A percentile compares a stretch with the other conserved stretches of the same genome.
Conservation (phyloP, 2,329 filamentous ascomycete genomes). For the Polytolypa hystricis region DNA sequence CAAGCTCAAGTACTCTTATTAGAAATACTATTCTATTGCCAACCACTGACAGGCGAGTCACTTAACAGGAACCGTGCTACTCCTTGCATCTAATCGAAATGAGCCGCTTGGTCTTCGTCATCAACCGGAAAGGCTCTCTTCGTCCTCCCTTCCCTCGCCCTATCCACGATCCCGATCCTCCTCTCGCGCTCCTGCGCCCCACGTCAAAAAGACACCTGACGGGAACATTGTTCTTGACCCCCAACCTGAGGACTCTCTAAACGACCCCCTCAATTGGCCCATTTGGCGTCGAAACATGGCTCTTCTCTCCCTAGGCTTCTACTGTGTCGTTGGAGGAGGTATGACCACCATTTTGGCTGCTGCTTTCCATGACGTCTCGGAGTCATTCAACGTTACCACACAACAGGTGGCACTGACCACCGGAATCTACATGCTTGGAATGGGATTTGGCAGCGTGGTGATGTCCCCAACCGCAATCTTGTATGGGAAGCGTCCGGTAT, state of each 20-base stretch:
- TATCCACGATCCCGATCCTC: slow-evolving; percentile 31
- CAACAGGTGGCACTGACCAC: slow-evolving; percentile 75
- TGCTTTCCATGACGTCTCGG: slow-evolving; percentile 71
- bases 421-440: slow-evolving; percentile 85
- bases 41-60: too few species aligned
- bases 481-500: slow-evolving; percentile 82
- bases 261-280: slow-evolving; percentile 91
- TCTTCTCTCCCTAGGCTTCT: slow-evolving; percentile 72
- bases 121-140: slow-evolving; percentile 50
- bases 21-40: not conserved
- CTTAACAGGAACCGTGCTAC: slow-evolving; percentile 50
- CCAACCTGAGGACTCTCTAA: slow-evolving; percentile 79
- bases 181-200: slow-evolving; percentile 21
- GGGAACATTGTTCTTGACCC: slow-evolving; percentile 80
- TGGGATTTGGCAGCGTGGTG: slow-evolving; percentile 74
- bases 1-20: too few species aligned
- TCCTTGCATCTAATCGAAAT: slow-evolving; percentile 50
- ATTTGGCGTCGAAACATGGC: slow-evolving; percentile 68
- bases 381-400: slow-evolving; percentile 53
- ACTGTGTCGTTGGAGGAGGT: slow-evolving; percentile 86
- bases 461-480: slow-evolving; percentile 85
- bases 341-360: slow-evolving; percentile 86
- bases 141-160: slow-evolving; percentile 42
- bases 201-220: slow-evolving; percentile 66
- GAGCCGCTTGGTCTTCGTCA: slow-evolving; percentile 50